Evolutionary conservation across 805 yeast genomes (phyloP).

Genomic region (Priceomyces castillae): DNA sequence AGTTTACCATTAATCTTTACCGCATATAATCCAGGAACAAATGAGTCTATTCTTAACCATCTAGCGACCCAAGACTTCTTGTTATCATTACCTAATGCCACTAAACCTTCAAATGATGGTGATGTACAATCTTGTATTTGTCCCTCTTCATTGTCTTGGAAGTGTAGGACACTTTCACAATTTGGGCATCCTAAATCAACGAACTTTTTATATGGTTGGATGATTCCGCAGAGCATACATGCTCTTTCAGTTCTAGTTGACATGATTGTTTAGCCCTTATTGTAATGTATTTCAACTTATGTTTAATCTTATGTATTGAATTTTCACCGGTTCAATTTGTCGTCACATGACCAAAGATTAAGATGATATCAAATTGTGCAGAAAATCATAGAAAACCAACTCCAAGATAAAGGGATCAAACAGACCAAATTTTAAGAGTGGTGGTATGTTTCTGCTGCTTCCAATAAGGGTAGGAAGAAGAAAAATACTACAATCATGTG

Average conservation of each 20-base stretch:
- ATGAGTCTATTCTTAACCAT: slow-evolving; percentile 90
- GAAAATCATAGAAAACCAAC: too few species aligned
- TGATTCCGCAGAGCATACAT: slow-evolving; percentile 94
- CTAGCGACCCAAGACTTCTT: slow-evolving; percentile 91
- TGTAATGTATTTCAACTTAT: too few species aligned
- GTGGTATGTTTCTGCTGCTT: background rate
- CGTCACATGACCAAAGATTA: too few species aligned
- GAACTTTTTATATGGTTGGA: slow-evolving; percentile 73
- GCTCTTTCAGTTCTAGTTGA: slow-evolving; percentile 80
- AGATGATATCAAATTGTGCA: too few species aligned
- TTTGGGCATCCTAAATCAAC: slow-evolving; percentile 91
- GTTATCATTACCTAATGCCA: slow-evolving; percentile 80
- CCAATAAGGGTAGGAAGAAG: background rate
- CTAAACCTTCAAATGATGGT: slow-evolving; percentile 93
- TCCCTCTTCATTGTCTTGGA: slow-evolving; percentile 74
- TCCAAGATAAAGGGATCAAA: too few species aligned
- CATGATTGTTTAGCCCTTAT: slow-evolving; percentile 27
- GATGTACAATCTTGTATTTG: slow-evolving; percentile 90
- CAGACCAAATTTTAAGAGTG: background rate
- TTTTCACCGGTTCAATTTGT: too few species aligned
- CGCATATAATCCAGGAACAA: slow-evolving; percentile 88
- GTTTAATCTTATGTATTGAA: too few species aligned
- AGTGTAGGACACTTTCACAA: slow-evolving; percentile 85
- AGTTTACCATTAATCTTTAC: slow-evolving; percentile 89
- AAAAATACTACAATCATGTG: background rate